phyloP scores from a whole-genome alignment of 2,329 filamentous ascomycete species.

The Aspergillus sp. region DNA sequence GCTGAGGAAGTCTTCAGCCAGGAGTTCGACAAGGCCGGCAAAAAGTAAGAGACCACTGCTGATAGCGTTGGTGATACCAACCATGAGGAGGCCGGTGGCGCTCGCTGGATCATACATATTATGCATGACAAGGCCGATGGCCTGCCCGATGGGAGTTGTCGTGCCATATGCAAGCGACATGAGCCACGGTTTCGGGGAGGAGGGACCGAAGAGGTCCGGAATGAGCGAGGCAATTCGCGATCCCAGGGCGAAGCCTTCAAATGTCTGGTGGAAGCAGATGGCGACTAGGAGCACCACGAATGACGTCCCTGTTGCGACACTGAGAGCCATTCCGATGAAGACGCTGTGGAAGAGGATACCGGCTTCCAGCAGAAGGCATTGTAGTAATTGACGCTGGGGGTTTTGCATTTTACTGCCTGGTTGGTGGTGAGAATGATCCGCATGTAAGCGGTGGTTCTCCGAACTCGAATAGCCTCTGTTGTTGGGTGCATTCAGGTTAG shows the following conservation, averaged over 20 bases:
- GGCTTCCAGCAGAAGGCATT: conserved; percentile 76
- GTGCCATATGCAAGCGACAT: conserved; percentile 64
- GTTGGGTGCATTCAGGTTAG: conserved; percentile 12
- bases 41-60: conserved; percentile 77
- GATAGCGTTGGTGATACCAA: conserved; percentile 84
- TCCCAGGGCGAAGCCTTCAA: conserved; percentile 82
- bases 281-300: conserved; percentile 78
- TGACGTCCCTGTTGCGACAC: conserved; percentile 73
- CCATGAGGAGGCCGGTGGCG: conserved; percentile 72
- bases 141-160: conserved; percentile 79
- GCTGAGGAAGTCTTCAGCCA: conserved; percentile 78
- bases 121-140: conserved; percentile 74
- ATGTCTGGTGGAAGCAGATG: conserved; percentile 82
- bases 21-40: conserved; percentile 76
- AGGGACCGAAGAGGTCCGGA: conserved; percentile 60
- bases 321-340: conserved; percentile 84
- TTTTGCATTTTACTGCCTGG: conserved; percentile 43
- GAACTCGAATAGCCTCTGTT: conserved; percentile 10
- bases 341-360: conserved; percentile 82
- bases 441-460: conserved; percentile 13
- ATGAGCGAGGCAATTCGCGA: conserved; percentile 79
- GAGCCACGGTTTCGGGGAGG: conserved; percentile 71
- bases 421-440: conserved; percentile 19
- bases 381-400: conserved; percentile 66
- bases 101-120: conserved; percentile 76